phyloP scores from a whole-genome alignment of 495 filamentous ascomycete species.

The Astrocystis sublimbata region DNA sequence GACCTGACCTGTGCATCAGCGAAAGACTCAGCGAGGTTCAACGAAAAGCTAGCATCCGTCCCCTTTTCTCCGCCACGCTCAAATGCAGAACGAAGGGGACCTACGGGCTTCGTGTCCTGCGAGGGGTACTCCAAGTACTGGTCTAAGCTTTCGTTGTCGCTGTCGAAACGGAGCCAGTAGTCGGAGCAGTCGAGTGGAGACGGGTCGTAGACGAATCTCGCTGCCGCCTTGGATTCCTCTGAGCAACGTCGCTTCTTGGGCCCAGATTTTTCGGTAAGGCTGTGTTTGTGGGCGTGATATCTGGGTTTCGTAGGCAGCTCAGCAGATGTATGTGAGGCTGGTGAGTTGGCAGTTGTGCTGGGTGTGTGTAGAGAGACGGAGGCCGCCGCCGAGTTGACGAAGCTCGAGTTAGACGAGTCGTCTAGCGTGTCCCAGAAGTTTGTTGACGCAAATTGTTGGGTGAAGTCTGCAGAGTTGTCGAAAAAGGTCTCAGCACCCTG shows the following conservation, averaged over 20 bases:
- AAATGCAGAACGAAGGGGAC: slow-evolving; percentile 18
- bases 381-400: slow-evolving; percentile 32
- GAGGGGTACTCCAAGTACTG: slow-evolving; percentile 15
- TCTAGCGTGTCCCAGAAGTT: slow-evolving; percentile 38
- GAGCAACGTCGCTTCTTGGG: slow-evolving; percentile 38
- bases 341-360: slow-evolving; percentile 22
- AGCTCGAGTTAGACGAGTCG: slow-evolving; percentile 34
- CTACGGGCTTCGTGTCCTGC: slow-evolving; percentile 24
- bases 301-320: slow-evolving; percentile 14
- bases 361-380: slow-evolving; percentile 32
- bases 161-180: slow-evolving; percentile 39
- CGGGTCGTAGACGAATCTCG: slow-evolving; percentile 29
- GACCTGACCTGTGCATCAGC: slow-evolving; percentile 25
- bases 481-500: slow-evolving; percentile 36
- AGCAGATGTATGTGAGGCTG: slow-evolving; percentile 13
- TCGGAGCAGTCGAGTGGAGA: slow-evolving; percentile 36
- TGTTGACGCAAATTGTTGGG: slow-evolving; percentile 33
- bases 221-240: slow-evolving; percentile 26
- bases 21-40: slow-evolving; percentile 21
- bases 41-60: slow-evolving; percentile 10
- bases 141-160: slow-evolving; percentile 33
- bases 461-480: slow-evolving; percentile 35
- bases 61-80: slow-evolving; percentile 11
- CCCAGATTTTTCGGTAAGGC: slow-evolving; percentile 26
- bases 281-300: slow-evolving; percentile 32